A percentile compares a stretch with the other conserved stretches of the same genome.
phyloP scores from a whole-genome alignment of 305 asterid genomes.

The Fraxinus sp. region DNA sequence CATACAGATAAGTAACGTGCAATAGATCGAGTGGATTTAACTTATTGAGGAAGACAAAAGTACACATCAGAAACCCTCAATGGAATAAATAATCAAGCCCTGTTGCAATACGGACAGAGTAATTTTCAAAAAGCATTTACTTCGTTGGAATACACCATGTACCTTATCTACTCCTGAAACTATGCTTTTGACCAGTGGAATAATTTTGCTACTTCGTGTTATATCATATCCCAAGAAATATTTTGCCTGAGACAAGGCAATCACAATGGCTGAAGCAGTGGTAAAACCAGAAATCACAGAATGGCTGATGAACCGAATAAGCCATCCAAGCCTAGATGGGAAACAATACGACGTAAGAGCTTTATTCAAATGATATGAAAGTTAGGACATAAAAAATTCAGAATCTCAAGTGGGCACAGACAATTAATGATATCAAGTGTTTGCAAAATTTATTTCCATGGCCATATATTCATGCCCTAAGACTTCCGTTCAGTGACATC shows the following conservation, averaged over 20 bases:
- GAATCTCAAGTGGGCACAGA: not conserved
- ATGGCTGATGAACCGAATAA: constrained; percentile 96
- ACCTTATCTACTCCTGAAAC: constrained; percentile 84
- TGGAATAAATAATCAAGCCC: constrained; percentile 4
- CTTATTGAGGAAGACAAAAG: constrained; percentile 5
- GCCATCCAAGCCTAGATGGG: constrained; percentile 92
- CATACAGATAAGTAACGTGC: not conserved
- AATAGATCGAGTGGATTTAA: not conserved
- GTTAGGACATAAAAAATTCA: not conserved
- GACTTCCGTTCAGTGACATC: not conserved
- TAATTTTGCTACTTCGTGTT: constrained; percentile 88
- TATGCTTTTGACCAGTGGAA: constrained; percentile 84
- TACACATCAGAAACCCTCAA: constrained; percentile 10
- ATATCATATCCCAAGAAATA: constrained; percentile 91
- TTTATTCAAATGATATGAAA: not conserved
- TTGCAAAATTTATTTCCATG: not conserved
- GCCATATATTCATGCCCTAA: not conserved
- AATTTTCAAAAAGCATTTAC: constrained; percentile 1
- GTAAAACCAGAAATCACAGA: constrained; percentile 99
- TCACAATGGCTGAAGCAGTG: constrained; percentile 96
- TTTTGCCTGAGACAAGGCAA: constrained; percentile 94
- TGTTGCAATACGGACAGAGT: constrained; percentile 1
- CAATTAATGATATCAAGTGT: not conserved
- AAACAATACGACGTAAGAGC: constrained; percentile 30
- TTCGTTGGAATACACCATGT: constrained; percentile 22